Base-by-base conservation (phyloP, 306 rosid genomes). In the Fagus sylvatica region DNA sequence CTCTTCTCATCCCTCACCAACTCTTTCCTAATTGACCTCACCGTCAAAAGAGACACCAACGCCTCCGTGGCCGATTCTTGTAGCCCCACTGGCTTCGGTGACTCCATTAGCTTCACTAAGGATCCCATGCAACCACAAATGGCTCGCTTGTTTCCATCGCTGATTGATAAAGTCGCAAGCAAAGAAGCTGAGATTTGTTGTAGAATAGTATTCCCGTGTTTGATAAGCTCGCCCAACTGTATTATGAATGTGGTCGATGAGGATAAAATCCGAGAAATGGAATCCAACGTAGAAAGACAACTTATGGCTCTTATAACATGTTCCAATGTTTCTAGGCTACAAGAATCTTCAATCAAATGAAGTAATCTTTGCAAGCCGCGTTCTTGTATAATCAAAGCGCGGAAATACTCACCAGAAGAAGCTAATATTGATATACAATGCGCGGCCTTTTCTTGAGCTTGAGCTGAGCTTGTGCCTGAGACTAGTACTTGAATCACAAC, bases 91-190 rank as follows among this genome's bases (percentile, higher is more conserved):
- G 89, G 91, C 60, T 88, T 88, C 16, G 91, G 91, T 36, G 79
- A 79, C 81, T 88, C 87, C 91, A 88, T 83, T 41, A 88, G 84
- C 89, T 85, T 88, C 32, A 88, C 83, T 72, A 88, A 48, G 13
- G 91, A 80, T 7, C 79, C 84, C 91, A 85, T 83, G 64, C 87
- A 85, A 59, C 84, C 66, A 6, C 82, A 68, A n/a, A 88, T 83
- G 22, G 89, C 91, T 71, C 91, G 85, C 76, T 88, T 88, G 57
- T 85, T 88, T 11, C 91, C 91, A 7, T 88, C 91, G 72, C 87
- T 85, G 16, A 88, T 66, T 1, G 81, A 73, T 32, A 88, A 57
- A 11, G 7, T 70, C 4, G 77, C 73, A 1, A 88, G 74, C 74
- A 88, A 70, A n/a, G 87, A 82, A 0, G 85, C 89, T 11, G 89